phyloP scores from a whole-genome alignment of 768 basidiomycete species.

The Leccinum subgranulosum region DNA sequence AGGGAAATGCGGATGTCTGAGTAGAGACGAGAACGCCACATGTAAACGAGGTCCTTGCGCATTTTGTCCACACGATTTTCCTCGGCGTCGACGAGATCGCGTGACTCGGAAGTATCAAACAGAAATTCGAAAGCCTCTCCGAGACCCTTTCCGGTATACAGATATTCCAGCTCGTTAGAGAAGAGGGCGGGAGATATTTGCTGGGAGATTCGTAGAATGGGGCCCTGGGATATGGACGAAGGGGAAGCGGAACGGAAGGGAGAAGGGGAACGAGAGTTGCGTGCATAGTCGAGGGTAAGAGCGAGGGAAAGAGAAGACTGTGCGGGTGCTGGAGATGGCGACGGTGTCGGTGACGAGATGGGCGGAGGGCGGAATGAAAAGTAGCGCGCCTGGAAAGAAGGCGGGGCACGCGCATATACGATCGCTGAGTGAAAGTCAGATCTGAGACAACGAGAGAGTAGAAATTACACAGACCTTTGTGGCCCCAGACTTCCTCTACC shows the following conservation, averaged over 20 bases:
- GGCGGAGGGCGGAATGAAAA: slow-evolving; percentile 73
- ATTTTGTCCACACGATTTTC: slow-evolving; percentile 76
- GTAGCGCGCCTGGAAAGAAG: slow-evolving; percentile 85
- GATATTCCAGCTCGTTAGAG: slow-evolving; percentile 86
- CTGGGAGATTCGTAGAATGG: slow-evolving; percentile 60
- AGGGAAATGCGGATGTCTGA: slow-evolving; percentile 86
- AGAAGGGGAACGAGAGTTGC: slow-evolving; percentile 44
- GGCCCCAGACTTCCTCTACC: slow-evolving; percentile 75
- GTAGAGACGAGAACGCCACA: slow-evolving; percentile 95
- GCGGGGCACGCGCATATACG: slow-evolving; percentile 92
- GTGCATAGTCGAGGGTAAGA: slow-evolving; percentile 41
- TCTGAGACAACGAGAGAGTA: not conserved
- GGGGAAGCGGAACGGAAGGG: slow-evolving; percentile 46
- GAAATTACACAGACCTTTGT: slow-evolving; percentile 68
- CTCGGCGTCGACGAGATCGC: slow-evolving; percentile 45
- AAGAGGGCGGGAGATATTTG: slow-evolving; percentile 78
- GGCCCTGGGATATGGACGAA: slow-evolving; percentile 38
- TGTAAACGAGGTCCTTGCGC: slow-evolving; percentile 90
- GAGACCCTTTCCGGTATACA: slow-evolving; percentile 90
- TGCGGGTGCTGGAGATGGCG: slow-evolving; percentile 50
- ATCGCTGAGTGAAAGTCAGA: slow-evolving; percentile 53
- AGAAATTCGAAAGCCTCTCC: slow-evolving; percentile 87
- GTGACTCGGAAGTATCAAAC: slow-evolving; percentile 56
- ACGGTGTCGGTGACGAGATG: slow-evolving; percentile 46
- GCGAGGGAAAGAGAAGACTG: slow-evolving; percentile 62